These are phyloP conservation scores for Chrysoporthe austroafricana DNA, from an alignment of 2,329 filamentous ascomycete species.

Conservation along the genomic window DNA sequence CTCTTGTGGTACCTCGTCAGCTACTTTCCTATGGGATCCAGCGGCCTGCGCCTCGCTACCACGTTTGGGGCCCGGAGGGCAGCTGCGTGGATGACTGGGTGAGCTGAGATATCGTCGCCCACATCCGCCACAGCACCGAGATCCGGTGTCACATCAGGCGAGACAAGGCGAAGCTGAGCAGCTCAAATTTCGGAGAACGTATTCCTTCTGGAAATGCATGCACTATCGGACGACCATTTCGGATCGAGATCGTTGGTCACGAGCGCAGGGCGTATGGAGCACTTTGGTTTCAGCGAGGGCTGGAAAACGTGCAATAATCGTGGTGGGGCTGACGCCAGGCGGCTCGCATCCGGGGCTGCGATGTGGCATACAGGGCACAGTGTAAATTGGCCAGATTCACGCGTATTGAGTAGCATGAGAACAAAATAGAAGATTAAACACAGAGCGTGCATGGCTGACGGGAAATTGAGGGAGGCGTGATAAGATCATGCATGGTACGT, in stretches of 20 bases:
- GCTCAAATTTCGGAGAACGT: background rate
- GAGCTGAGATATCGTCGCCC: slow-evolving; percentile 27
- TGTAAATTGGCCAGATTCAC: background rate
- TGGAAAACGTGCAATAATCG: slow-evolving; percentile 14
- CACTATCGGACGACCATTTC: background rate
- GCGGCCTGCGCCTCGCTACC: slow-evolving; percentile 82
- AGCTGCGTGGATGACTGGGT: slow-evolving; percentile 85
- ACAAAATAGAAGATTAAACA: background rate
- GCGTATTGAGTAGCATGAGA: background rate
- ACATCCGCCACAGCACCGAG: background rate
- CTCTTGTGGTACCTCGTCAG: slow-evolving; percentile 93
- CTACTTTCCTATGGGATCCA: slow-evolving; percentile 97
- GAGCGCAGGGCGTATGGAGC: slow-evolving; percentile 21
- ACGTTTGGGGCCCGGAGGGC: slow-evolving; percentile 84
- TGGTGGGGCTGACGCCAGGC: slow-evolving; percentile 2
- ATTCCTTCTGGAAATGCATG: background rate
- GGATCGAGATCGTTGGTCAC: slow-evolving; percentile 13
- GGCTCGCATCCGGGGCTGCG: background rate
- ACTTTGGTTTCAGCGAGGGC: slow-evolving; percentile 13
- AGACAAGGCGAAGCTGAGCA: background rate
- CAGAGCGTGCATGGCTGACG: too few relatives aligned
- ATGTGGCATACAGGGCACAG: background rate
- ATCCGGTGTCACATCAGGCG: background rate
- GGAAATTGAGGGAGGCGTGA: background rate
- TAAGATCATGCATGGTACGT: slow-evolving; percentile 5